Conservation (phyloP, 176 grass and related monocot species). For the Thinopyrum elongatum region DNA sequence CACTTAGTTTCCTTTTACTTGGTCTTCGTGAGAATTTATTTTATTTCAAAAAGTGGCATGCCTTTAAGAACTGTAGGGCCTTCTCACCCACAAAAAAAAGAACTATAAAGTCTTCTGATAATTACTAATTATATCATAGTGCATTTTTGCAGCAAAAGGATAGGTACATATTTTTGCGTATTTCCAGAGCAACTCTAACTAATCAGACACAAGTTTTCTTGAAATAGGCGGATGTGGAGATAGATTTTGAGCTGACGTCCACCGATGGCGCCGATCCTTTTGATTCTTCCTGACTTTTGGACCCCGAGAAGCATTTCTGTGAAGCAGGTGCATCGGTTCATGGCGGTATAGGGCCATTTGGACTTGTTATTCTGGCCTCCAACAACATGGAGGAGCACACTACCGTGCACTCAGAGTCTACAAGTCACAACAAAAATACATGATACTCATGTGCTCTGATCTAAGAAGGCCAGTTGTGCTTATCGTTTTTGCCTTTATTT, state of each 20-base stretch:
- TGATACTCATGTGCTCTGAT: background rate
- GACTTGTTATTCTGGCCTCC: too few species aligned
- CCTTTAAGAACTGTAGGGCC: too few species aligned
- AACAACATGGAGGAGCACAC: background rate
- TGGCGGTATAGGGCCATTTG: too few species aligned
- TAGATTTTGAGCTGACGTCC: conserved; percentile 47
- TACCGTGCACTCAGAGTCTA: background rate
- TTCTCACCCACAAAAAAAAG: too few species aligned
- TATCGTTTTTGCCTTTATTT: background rate
- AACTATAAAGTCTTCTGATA: too few species aligned
- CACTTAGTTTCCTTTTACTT: too few species aligned
- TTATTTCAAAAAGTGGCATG: background rate
- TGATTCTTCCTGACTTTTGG: background rate
- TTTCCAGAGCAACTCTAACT: background rate
- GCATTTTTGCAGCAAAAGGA: background rate
- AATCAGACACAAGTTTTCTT: conserved; percentile 14
- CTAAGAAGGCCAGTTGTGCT: background rate
- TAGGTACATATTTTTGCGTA: background rate
- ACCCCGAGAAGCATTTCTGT: too few species aligned
- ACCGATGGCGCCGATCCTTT: conserved; percentile 27
- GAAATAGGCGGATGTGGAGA: conserved; percentile 71
- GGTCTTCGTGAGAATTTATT: background rate
- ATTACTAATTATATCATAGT: too few species aligned
- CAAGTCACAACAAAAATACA: background rate
- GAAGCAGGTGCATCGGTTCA: too few species aligned